phyloP scores from a whole-genome alignment of 140 eudicot species.

The Anethum foeniculum region DNA sequence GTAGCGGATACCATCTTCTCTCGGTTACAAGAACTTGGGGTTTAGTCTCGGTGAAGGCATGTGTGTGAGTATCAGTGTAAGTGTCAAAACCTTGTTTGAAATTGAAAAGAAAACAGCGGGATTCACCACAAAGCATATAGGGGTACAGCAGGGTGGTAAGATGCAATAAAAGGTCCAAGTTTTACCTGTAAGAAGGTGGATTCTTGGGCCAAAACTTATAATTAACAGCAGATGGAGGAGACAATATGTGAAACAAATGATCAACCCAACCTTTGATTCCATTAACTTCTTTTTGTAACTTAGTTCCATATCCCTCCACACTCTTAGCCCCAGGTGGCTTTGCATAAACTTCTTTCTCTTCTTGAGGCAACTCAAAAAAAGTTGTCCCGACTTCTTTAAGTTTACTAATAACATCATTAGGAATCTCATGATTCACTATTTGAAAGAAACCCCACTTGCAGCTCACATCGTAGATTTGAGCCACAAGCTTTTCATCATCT shows the following conservation, averaged over 20 bases:
- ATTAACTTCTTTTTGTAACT: slow-evolving; percentile 40
- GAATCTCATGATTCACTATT: slow-evolving; percentile 9
- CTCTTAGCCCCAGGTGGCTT: slow-evolving; percentile 33
- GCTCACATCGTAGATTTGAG: background rate
- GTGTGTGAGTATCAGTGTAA: background rate
- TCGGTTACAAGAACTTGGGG: background rate
- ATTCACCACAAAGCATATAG: background rate
- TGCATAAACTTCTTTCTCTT: slow-evolving; percentile 29
- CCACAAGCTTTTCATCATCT: slow-evolving; percentile 1
- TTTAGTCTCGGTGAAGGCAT: background rate
- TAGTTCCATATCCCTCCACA: slow-evolving; percentile 54
- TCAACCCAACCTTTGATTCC: slow-evolving; percentile 63
- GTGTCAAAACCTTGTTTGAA: background rate
- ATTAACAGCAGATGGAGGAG: slow-evolving; percentile 55
- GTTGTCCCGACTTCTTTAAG: background rate
- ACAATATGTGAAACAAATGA: slow-evolving; percentile 49
- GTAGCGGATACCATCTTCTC: background rate
- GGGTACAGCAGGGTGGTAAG: background rate
- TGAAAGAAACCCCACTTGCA: slow-evolving; percentile 14
- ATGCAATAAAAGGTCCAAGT: background rate
- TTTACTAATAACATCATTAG: slow-evolving; percentile 7
- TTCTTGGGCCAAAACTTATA: slow-evolving; percentile 52
- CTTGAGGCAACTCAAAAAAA: slow-evolving; percentile 3
- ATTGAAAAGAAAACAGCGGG: background rate
- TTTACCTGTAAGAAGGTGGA: slow-evolving; percentile 52